A percentile compares a stretch with the other conserved stretches of the same genome.
Conservation (phyloP, 169 alveolate genomes). For the Hepatocystis sp. region DNA sequence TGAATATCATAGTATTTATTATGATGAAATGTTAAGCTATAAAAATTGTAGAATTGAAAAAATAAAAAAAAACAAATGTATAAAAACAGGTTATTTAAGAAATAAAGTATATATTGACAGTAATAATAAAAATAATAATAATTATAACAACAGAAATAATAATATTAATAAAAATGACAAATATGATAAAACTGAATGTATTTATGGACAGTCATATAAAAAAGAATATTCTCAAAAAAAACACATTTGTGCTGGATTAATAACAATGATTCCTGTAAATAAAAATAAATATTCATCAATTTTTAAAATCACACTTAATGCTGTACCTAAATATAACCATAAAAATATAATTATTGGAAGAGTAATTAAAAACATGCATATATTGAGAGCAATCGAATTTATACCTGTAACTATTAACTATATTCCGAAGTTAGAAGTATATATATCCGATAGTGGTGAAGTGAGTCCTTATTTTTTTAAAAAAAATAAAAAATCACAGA, state of each 20-base stretch:
- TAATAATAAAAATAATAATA: neutral
- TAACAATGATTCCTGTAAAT: slow-evolving; percentile 25
- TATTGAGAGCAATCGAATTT: slow-evolving; percentile 46
- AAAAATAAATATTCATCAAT: slow-evolving; percentile 49
- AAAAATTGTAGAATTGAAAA: slow-evolving; percentile 38
- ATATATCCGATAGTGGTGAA: slow-evolving; percentile 33
- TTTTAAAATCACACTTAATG: slow-evolving; percentile 41
- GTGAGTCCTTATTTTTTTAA: slow-evolving; percentile 29
- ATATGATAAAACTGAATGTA: slow-evolving; percentile 65
- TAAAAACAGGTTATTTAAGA: slow-evolving; percentile 44
- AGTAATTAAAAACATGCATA: slow-evolving; percentile 60
- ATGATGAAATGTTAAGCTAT: slow-evolving; percentile 24
- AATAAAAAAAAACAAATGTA: slow-evolving; percentile 45
- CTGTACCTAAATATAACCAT: slow-evolving; percentile 12
- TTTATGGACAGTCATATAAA: slow-evolving; percentile 23
- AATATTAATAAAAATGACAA: neutral
- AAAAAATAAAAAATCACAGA: slow-evolving; percentile 7
- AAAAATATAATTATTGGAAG: slow-evolving; percentile 38
- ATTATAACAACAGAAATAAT: slow-evolving; percentile 1
- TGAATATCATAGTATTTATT: slow-evolving; percentile 34
- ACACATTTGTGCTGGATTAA: slow-evolving; percentile 42
- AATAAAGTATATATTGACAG: slow-evolving; percentile 1
- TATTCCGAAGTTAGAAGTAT: slow-evolving; percentile 15
- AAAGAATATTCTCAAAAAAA: slow-evolving; percentile 37
- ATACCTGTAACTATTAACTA: slow-evolving; percentile 10